Percentiles rank a stretch among this genome's conserved stretches.
Evolutionary conservation across 371 early-diverging fungal genomes (phyloP).

Genomic region (Apophysomyces sp.): DNA sequence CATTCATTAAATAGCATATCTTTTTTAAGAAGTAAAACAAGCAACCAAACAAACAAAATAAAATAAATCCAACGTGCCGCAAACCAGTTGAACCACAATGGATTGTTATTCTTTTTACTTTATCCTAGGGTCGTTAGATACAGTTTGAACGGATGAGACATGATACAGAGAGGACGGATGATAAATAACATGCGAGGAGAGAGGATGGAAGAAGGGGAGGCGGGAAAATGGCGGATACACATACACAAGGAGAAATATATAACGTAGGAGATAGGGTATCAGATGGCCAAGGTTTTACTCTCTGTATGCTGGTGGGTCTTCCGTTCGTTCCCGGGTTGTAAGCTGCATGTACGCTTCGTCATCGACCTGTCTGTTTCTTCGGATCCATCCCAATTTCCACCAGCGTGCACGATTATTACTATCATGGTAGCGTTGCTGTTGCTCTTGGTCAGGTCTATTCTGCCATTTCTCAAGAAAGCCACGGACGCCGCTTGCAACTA

Average conservation of each 20-base stretch:
- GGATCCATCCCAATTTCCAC: slow-evolving; percentile 42
- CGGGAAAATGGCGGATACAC: neutral
- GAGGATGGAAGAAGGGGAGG: neutral
- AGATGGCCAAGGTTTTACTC: slow-evolving; percentile 11
- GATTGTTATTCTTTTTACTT: neutral
- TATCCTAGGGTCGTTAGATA: neutral
- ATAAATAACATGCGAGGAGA: neutral
- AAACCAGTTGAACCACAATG: neutral
- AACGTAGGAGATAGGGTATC: neutral
- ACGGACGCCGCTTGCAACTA: slow-evolving; percentile 19
- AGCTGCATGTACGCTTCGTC: slow-evolving; percentile 35
- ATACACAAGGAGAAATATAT: neutral
- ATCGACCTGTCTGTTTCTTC: slow-evolving; percentile 12
- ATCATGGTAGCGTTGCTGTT: neutral
- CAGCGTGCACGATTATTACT: slow-evolving; percentile 9
- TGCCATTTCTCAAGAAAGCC: slow-evolving; percentile 35
- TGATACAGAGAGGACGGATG: neutral
- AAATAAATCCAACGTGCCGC: neutral
- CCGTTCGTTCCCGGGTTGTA: slow-evolving; percentile 17
- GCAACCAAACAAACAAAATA: neutral
- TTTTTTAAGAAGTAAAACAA: neutral
- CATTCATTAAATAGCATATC: neutral
- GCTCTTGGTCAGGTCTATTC: slow-evolving; percentile 17
- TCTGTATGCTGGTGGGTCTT: slow-evolving; percentile 41
- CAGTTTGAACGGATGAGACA: neutral